Base-by-base conservation (phyloP, 495 filamentous ascomycete species). In the Hypoxylon crocopeplum region DNA sequence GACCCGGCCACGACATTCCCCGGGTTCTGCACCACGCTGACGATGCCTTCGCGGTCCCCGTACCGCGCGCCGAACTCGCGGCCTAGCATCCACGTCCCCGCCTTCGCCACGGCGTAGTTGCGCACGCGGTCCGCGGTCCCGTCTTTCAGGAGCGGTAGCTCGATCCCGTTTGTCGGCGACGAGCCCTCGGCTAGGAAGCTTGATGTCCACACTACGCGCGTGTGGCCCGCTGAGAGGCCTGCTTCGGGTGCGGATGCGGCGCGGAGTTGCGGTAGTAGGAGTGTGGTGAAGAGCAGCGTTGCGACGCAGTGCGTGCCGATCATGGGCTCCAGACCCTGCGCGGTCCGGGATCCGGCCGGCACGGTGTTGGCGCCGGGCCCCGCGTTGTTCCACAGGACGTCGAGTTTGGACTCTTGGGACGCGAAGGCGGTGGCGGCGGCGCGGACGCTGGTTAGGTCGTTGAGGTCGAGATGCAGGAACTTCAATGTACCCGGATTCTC, bases 11-110 rank as follows among this genome's bases (percentile, higher is more conserved):
- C 12, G 4, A 34, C 7, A 13, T 6, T 72, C 7, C 78, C 79
- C 0, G 77, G 76, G 48, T 80, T 79, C 42, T 67, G 64, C 20
- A 63, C 48, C 7, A 80, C 69, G 54, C 70, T 77, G 29, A 80
- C 46, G 37, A 79, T 69, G 11, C 44, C 27, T 2, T 16, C 24
- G 0, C n/a, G n/a, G n/a, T 24, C 1, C 3, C 62, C 64, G 30
- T 50, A 59, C n/a, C 66, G 55, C n/a, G 64, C 59, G 4, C 66
- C 72, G 13, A 70, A 44, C 52, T 78, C 75, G 8, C 54, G 41
- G 3, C 67, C 55, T 0, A 79, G 54, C 33, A 78, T 69, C 51
- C 68, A 72, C 33, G 72, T 76, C 6, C 68, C 75, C 0, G 65
- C 66, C 50, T 80, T 78, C 8, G 77, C 77, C 33, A 67, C 72